These are phyloP conservation scores for Camellia oleifera DNA, from an alignment of 179 eudicot genomes.

Conservation along the genomic window DNA sequence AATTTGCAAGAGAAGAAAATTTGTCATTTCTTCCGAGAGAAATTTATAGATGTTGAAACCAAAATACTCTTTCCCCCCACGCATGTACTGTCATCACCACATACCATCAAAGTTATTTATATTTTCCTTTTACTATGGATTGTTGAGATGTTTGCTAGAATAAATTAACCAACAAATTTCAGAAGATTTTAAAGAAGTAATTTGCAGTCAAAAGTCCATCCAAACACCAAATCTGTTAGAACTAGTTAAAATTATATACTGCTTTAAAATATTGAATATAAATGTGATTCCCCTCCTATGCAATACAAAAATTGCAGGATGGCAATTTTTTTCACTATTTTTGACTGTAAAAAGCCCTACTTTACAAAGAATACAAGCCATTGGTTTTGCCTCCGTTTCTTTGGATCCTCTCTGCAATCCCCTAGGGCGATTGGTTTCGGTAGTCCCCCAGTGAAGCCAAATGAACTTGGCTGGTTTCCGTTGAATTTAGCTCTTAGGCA, in stretches of 20 bases:
- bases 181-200: neutral
- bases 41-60: too few species aligned
- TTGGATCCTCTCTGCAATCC: neutral
- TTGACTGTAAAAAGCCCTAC: neutral
- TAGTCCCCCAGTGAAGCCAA: neutral
- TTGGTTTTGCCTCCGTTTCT: neutral
- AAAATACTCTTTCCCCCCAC: too few species aligned
- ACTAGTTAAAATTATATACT: neutral
- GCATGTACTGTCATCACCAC: neutral
- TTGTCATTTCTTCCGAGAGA: too few species aligned
- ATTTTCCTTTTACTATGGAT: neutral
- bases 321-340: neutral
- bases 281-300: neutral
- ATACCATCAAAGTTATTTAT: neutral
- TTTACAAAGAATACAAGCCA: conserved; percentile 1
- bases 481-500: neutral
- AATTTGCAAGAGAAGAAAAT: too few species aligned
- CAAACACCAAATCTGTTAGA: neutral
- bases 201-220: neutral
- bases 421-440: conserved; percentile 1
- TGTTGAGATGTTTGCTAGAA: neutral
- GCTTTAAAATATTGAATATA: neutral
- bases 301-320: neutral
- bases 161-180: neutral
- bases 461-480: neutral